phyloP scores from a whole-genome alignment of 164 flowering plant species.

The Tinospora cordifolia region DNA sequence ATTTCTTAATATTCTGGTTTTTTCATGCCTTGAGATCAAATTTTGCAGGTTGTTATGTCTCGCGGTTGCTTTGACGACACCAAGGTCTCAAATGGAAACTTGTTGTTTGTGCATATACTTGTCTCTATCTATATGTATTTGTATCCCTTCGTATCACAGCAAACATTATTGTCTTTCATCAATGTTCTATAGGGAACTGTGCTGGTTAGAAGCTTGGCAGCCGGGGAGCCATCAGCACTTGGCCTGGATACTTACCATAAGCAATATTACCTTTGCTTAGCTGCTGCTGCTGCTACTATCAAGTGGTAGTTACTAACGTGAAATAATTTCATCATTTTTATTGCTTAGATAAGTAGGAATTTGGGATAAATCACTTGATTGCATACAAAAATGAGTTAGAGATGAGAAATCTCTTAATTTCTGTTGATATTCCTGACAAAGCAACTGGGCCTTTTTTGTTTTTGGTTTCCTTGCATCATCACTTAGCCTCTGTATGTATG shows the following conservation, averaged over 20 bases:
- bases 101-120: background rate
- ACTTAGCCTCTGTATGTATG: background rate
- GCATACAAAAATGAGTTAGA: background rate
- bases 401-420: background rate
- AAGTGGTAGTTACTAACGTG: slow-evolving; percentile 55
- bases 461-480: background rate
- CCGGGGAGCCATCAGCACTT: slow-evolving; percentile 91
- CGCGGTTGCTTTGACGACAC: slow-evolving; percentile 99
- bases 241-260: slow-evolving; percentile 89
- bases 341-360: background rate
- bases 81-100: slow-evolving; percentile 43
- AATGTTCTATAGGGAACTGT: slow-evolving; percentile 58
- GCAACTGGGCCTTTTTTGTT: background rate
- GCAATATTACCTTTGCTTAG: slow-evolving; percentile 96
- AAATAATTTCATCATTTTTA: slow-evolving; percentile 1
- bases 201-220: slow-evolving; percentile 74
- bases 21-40: background rate
- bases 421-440: background rate
- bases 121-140: background rate
- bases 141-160: background rate
- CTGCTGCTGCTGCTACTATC: slow-evolving; percentile 85
- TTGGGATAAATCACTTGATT: background rate
- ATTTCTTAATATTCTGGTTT: background rate
- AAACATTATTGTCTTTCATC: background rate
- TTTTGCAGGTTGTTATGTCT: slow-evolving; percentile 61